Percentiles rank a stretch among this genome's conserved stretches.
phyloP scores from a whole-genome alignment of 306 rosid species.

The Sphenostylis stenocarpa region DNA sequence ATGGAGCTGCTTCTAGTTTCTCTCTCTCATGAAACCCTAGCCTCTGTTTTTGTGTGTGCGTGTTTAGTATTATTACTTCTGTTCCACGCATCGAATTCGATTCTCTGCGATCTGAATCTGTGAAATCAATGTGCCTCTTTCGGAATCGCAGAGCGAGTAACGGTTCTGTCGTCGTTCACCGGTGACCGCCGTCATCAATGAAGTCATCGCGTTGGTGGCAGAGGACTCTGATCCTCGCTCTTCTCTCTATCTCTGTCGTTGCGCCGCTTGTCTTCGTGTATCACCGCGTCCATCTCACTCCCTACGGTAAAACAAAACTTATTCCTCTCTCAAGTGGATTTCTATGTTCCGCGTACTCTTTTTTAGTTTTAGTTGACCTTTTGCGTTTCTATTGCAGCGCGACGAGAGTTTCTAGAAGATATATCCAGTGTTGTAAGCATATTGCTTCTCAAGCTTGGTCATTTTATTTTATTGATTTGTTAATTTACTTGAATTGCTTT shows the following conservation, averaged over 20 bases:
- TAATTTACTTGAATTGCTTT: neutral
- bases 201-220: constrained; percentile 69
- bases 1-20: constrained; percentile 29
- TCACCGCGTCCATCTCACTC: constrained; percentile 49
- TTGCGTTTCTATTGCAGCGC: constrained; percentile 55
- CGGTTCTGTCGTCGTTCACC: constrained; percentile 8
- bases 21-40: constrained; percentile 64
- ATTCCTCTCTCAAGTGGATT: neutral
- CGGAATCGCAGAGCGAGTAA: constrained; percentile 27
- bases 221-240: constrained; percentile 90
- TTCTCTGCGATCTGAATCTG: constrained; percentile 48
- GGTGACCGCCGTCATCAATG: constrained; percentile 68
- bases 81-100: constrained; percentile 54
- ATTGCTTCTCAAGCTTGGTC: constrained; percentile 31
- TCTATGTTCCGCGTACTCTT: neutral
- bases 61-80: constrained; percentile 27
- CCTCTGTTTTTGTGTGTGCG: neutral
- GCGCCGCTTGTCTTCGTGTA: constrained; percentile 80
- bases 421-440: constrained; percentile 72
- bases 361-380: constrained; percentile 27
- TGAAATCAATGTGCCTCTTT: constrained; percentile 53
- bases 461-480: neutral
- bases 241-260: constrained; percentile 75
- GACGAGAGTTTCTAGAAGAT: constrained; percentile 66
- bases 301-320: constrained; percentile 46